phyloP scores from a whole-genome alignment of 164 flowering plant species.

The Dillenia turbinata region DNA sequence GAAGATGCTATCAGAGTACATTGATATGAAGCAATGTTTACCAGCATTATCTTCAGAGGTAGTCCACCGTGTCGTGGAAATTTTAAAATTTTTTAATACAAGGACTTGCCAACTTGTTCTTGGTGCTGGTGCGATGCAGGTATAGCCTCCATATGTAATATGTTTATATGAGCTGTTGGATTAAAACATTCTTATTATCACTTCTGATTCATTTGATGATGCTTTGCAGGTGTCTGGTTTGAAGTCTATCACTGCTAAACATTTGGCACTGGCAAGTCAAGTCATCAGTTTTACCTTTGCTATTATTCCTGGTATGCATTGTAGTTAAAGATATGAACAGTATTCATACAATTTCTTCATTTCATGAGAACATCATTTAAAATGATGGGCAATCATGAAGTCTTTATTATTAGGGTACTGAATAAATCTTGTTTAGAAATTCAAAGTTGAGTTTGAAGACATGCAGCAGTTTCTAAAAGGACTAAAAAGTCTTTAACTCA shows the following conservation, averaged over 20 bases:
- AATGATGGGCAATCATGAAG: no score
- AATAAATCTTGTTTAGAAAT: no score
- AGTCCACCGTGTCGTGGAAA: constrained; percentile 87
- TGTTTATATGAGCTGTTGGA: background rate
- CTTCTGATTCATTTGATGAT: constrained; percentile 7
- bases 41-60: constrained; percentile 81
- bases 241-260: constrained; percentile 94
- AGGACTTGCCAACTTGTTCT: constrained; percentile 94
- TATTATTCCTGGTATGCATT: constrained; percentile 78
- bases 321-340: background rate
- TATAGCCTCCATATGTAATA: constrained; percentile 12
- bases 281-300: constrained; percentile 77
- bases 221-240: constrained; percentile 86
- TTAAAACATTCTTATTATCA: background rate
- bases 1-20: constrained; percentile 97
- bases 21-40: constrained; percentile 75
- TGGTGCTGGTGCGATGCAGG: constrained; percentile 99
- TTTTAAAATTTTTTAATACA: constrained; percentile 84
- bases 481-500: no score
- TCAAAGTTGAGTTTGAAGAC: no score
- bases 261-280: constrained; percentile 97
- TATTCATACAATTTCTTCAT: background rate
- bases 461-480: no score
- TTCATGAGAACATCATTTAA: background rate
- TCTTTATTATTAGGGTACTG: no score